These are phyloP conservation scores for Ustilago shanxiensis DNA, from an alignment of 1,284 basidiomycete genomes.

Conservation along the genomic window DNA sequence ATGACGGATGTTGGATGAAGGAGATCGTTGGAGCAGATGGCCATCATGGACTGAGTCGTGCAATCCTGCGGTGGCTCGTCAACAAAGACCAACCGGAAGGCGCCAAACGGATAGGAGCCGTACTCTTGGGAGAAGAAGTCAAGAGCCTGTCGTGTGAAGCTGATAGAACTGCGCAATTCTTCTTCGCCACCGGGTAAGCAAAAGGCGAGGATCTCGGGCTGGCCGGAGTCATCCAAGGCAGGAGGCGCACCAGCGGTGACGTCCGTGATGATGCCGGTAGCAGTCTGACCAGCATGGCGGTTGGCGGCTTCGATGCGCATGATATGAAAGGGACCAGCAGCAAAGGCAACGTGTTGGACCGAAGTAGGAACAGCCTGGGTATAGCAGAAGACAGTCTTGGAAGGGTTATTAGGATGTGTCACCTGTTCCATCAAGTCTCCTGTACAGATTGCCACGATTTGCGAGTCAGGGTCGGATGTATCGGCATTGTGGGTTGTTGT, in stretches of 20 bases:
- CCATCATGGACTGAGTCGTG: constrained; percentile 86
- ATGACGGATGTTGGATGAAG: constrained; percentile 89
- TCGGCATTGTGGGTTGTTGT: constrained; percentile 13
- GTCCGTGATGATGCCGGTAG: constrained; percentile 73
- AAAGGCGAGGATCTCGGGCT: constrained; percentile 91
- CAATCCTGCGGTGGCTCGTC: constrained; percentile 79
- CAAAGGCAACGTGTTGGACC: constrained; percentile 94
- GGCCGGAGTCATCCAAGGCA: constrained; percentile 66
- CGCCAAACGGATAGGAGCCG: constrained; percentile 92
- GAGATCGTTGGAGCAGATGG: constrained; percentile 84
- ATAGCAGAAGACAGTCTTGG: constrained; percentile 95
- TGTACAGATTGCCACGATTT: constrained; percentile 84
- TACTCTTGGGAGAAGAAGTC: constrained; percentile 91
- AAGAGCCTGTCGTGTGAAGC: constrained; percentile 88
- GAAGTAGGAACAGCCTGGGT: constrained; percentile 88
- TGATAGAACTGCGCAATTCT: constrained; percentile 77
- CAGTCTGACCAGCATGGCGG: constrained; percentile 74
- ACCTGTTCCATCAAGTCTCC: constrained; percentile 78
- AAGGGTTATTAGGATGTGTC: constrained; percentile 91
- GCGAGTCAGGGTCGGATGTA: constrained; percentile 65
- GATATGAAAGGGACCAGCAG: constrained; percentile 86
- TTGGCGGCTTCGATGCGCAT: constrained; percentile 41
- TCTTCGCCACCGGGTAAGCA: constrained; percentile 87
- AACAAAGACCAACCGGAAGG: constrained; percentile 96
- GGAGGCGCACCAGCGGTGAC: constrained; percentile 24